Base-by-base conservation (phyloP, 345 rosid species). In the Cardamine chenopodiifolia region DNA sequence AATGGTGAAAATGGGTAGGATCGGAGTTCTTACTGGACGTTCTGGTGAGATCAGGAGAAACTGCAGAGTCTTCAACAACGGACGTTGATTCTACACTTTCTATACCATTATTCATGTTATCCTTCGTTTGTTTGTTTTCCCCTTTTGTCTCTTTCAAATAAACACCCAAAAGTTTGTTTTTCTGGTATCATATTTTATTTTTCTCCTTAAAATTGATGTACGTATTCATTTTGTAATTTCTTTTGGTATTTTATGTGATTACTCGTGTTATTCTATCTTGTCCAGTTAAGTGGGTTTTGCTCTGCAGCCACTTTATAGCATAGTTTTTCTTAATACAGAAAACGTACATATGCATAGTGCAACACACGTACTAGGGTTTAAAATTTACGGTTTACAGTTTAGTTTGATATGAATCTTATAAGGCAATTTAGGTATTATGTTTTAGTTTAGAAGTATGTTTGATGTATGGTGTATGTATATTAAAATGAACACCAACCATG, bases 41-140 rank as follows among this genome's bases (percentile, higher is more conserved):
- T 79, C 78, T 8, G 97, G 97, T 2, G 85, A 89, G 72, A 71
- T 89, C 40, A 83, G 96, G 59, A 80, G 69, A 40, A 87, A 85
- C 32, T 91, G 95, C 53, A 78, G 93, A 73, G 86, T 48, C 47
- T 75, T 83, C 44, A 87, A 89, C 73, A 66, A 67, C 18, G 29
- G 78, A 65, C 67, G 67, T 74, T 74, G 32, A 74, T 74, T 56
- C 49, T 54, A 62, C 35, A 20, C 6, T 15, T 47, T 5, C 13
- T 23, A 19, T 72, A 7, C 44, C n/a, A 15, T 19, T 48, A 18
- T 28, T 65, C 13, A 22, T 66, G 32, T 22, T 7, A 29, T 4
- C 3, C 1, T 3, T 18, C 0, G 13, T 53, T 35, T 25, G 48
- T 34, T 52, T 22, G 6, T 15, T 58, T 48, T 48, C 4, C 4